Base-by-base conservation (phyloP, 345 rosid genomes). In the Pistacia vera region DNA sequence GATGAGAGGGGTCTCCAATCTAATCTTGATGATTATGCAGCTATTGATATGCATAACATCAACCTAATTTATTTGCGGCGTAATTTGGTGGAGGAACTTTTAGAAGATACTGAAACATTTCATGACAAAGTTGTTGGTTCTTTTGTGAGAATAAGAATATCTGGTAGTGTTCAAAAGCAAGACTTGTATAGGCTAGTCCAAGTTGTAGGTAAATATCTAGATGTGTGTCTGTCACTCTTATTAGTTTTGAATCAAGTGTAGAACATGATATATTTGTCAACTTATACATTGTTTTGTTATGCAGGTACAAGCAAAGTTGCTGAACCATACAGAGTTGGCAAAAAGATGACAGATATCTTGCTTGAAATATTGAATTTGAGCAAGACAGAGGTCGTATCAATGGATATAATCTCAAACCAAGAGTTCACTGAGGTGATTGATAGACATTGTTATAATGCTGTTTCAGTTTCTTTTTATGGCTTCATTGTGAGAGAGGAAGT, bases 101-200 rank as follows among this genome's bases (percentile, higher is more conserved):
- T 97, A 66, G 97, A 90, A 72, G 95, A 97, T 86, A 64, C 81
- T 78, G 87, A 87, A 68, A 71, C 93, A 64, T 97, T 97, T 78
- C 89, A 83, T 83, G 96, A 92, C 68, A 97, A 91, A 86, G 98
- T 87, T 71, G 90, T 90, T 60, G 93, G 94, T 66, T 78, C 97
- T 78, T 97, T 92, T 92, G 99, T 88, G 81, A 88, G 98, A 83
- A 83, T 97, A 74, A 89, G 98, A 85, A 94, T 97, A 79, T 87
- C 97, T 71, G 98, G 99, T 56, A 92, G 81, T 79, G 86, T 81
- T 80, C 97, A 91, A 85, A 97, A 94, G 91, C 99, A 94, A 87
- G 98, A 97, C 86, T 72, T 97, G 79, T 97, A 97, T 83, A 91
- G 99, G 84, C 92, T 97, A 70, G 98, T 94, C 72, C 98, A 93